phyloP scores from a whole-genome alignment of 441 rosid genomes.

The Viola pubescens region DNA sequence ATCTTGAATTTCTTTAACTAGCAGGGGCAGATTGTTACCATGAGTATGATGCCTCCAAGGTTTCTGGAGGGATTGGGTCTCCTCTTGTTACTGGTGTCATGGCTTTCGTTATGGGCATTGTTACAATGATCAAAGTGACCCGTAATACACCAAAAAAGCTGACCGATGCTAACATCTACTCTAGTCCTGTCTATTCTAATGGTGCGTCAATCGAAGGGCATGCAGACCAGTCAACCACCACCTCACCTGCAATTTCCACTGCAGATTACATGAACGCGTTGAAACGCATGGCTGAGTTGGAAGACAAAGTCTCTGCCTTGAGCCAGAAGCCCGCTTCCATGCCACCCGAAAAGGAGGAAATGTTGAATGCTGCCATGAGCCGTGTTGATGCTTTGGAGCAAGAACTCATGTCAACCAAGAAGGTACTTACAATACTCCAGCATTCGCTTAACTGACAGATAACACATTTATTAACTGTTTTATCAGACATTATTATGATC shows the following conservation, averaged over 20 bases:
- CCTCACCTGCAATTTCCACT: conserved; percentile 29
- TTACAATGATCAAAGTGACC: conserved; percentile 63
- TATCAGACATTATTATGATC: neutral
- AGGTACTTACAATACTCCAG: conserved; percentile 32
- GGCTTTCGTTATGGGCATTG: conserved; percentile 75
- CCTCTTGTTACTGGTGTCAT: conserved; percentile 61
- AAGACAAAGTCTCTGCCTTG: conserved; percentile 47
- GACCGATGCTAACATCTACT: conserved; percentile 47
- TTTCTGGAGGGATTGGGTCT: conserved; percentile 36
- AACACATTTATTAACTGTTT: neutral
- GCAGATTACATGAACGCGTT: conserved; percentile 48
- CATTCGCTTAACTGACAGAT: neutral
- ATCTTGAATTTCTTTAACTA: conserved; percentile 11
- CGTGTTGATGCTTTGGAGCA: conserved; percentile 62
- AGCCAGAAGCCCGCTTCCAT: conserved; percentile 41
- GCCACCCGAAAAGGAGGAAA: conserved; percentile 71
- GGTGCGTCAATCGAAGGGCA: conserved; percentile 25
- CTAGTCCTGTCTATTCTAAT: conserved; percentile 32
- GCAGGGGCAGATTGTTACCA: conserved; percentile 32
- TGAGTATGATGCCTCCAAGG: conserved; percentile 24
- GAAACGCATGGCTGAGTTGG: conserved; percentile 76
- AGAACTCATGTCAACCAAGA: conserved; percentile 65
- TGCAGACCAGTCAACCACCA: conserved; percentile 14
- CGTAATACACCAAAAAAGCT: conserved; percentile 62
- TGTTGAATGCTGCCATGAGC: conserved; percentile 52